These are phyloP conservation scores for Ploettnerulaceae sp. DNA, from an alignment of 2,329 filamentous ascomycete genomes.

Conservation along the genomic window DNA sequence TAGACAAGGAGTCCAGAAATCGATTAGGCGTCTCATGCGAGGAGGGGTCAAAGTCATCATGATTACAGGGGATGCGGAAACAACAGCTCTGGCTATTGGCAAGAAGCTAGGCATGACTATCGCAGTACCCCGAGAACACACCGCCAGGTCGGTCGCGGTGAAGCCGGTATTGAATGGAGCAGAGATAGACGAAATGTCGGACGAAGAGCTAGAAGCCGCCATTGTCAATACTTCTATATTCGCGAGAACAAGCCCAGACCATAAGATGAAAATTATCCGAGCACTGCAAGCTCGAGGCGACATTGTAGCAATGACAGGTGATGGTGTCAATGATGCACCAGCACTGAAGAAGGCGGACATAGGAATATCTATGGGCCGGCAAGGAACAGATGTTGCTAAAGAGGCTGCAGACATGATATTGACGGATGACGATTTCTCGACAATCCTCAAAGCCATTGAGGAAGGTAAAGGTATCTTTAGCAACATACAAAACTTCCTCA, in stretches of 20 bases:
- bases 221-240: slow-evolving; percentile 92
- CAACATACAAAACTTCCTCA: slow-evolving; percentile 99
- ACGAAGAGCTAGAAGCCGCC: slow-evolving; percentile 74
- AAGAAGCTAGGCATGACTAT: slow-evolving; percentile 93
- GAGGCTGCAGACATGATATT: slow-evolving; percentile 92
- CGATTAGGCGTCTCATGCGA: slow-evolving; percentile 84
- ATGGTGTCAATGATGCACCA: slow-evolving; percentile 96
- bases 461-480: slow-evolving; percentile 99
- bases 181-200: slow-evolving; percentile 89
- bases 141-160: slow-evolving; percentile 52
- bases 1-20: slow-evolving; percentile 80
- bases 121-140: slow-evolving; percentile 47
- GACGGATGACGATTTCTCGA: slow-evolving; percentile 84
- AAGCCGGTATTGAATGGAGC: slow-evolving; percentile 78
- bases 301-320: slow-evolving; percentile 98
- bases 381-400: slow-evolving; percentile 96
- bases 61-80: slow-evolving; percentile 97
- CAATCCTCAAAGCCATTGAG: slow-evolving; percentile 91
- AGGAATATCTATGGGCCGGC: slow-evolving; percentile 91
- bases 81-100: slow-evolving; percentile 89
- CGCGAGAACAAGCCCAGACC: slow-evolving; percentile 90
- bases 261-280: slow-evolving; percentile 94
- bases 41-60: slow-evolving; percentile 97
- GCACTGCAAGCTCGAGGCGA: slow-evolving; percentile 89
- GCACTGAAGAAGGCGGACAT: slow-evolving; percentile 97